Conservation (phyloP, 768 basidiomycete genomes). For the Pleurotus sapidus region DNA sequence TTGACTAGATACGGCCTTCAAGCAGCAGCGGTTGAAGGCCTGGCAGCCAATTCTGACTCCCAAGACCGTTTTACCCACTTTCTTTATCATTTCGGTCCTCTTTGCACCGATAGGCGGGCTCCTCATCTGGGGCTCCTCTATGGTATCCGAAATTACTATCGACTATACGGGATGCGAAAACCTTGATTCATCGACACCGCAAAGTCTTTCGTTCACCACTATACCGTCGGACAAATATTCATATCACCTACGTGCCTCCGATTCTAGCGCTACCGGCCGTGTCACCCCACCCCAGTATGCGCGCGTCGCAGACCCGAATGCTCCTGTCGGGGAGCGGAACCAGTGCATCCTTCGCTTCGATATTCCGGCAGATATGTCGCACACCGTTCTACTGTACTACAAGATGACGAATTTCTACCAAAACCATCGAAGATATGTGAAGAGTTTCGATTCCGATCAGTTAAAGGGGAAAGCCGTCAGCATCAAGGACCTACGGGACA, state of each 20-base stretch:
- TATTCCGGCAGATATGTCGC: conserved; percentile 70
- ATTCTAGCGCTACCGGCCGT: conserved; percentile 48
- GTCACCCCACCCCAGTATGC: conserved; percentile 69
- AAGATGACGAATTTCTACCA: conserved; percentile 96
- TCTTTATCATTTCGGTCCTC: conserved; percentile 91
- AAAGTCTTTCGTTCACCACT: conserved; percentile 36
- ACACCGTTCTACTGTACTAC: conserved; percentile 91
- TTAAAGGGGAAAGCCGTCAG: conserved; percentile 70
- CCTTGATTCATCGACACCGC: conserved; percentile 39
- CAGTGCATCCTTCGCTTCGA: conserved; percentile 83
- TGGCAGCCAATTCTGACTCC: conserved; percentile 99
- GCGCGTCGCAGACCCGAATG: conserved; percentile 59
- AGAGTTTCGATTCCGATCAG: conserved; percentile 83
- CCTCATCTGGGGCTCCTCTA: conserved; percentile 75
- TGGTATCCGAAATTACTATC: conserved; percentile 88
- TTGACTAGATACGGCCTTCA: conserved; percentile 90
- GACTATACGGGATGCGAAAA: conserved; percentile 94
- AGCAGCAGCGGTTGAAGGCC: conserved; percentile 98
- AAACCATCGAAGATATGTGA: conserved; percentile 97
- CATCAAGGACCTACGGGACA: conserved; percentile 45
- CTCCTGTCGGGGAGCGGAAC: conserved; percentile 22
- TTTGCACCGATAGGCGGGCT: conserved; percentile 97
- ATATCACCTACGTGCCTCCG: conserved; percentile 58
- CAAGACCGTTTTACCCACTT: conserved; percentile 93
- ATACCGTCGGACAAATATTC: conserved; percentile 68